Conservation (phyloP, 495 filamentous ascomycete species). For the Jackrogersella multiformis region DNA sequence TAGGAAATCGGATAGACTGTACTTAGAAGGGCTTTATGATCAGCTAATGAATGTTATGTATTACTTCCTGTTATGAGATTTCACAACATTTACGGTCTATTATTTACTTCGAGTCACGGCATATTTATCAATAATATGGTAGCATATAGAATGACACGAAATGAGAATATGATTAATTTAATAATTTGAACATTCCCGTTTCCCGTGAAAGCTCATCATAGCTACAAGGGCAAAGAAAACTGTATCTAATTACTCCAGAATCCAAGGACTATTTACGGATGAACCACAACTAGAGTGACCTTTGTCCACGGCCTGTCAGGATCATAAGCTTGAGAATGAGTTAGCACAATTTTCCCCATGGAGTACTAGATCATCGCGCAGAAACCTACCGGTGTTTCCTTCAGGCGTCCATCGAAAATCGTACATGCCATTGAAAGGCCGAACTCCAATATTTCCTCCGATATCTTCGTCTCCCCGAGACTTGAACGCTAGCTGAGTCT, state of each 20-base stretch:
- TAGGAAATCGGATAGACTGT: slow-evolving; percentile 1
- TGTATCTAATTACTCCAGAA: background rate
- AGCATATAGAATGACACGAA: background rate
- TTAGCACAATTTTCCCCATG: background rate
- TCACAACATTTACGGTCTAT: background rate
- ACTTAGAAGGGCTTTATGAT: slow-evolving; percentile 5
- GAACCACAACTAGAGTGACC: slow-evolving; percentile 47
- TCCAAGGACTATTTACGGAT: background rate
- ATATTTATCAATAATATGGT: background rate
- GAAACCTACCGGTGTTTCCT: slow-evolving; percentile 53
- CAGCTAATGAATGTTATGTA: slow-evolving; percentile 4
- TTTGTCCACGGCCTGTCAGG: slow-evolving; percentile 49
- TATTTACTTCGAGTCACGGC: background rate
- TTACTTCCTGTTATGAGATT: slow-evolving; percentile 1
- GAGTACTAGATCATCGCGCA: too few relatives aligned
- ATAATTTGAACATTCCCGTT: background rate
- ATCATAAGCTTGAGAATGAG: slow-evolving; percentile 43
- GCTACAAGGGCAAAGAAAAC: background rate
- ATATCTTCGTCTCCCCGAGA: slow-evolving; percentile 43
- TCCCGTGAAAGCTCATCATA: background rate
- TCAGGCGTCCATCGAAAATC: slow-evolving; percentile 59
- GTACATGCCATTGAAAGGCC: slow-evolving; percentile 51
- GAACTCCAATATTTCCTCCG: slow-evolving; percentile 56
- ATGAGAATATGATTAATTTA: background rate
- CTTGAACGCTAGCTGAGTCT: slow-evolving; percentile 55